phyloP scores from a whole-genome alignment of 2,329 filamentous ascomycete genomes.

The Cyphellophora europaea region DNA sequence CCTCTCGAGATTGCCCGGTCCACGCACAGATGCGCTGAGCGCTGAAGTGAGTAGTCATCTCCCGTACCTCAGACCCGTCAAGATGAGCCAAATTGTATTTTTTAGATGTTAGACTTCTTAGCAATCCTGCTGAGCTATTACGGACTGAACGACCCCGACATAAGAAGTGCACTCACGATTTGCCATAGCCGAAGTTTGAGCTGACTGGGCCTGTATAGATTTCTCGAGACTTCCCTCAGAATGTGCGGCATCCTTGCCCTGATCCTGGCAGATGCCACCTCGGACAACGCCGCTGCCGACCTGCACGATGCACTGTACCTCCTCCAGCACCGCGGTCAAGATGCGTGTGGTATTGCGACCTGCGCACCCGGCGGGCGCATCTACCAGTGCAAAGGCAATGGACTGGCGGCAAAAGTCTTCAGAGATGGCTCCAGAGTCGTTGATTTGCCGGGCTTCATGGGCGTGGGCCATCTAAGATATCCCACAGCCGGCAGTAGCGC shows the following conservation, averaged over 20 bases:
- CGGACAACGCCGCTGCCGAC: constrained; percentile 46
- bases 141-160: constrained; percentile 9
- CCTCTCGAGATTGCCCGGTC: too few relatives aligned
- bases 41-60: too few relatives aligned
- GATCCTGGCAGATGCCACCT: constrained; percentile 48
- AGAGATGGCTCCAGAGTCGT: constrained; percentile 64
- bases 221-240: constrained; percentile 15
- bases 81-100: constrained; percentile 33
- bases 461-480: constrained; percentile 77
- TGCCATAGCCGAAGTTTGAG: background rate
- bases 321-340: constrained; percentile 69
- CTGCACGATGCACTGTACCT: constrained; percentile 64
- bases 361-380: constrained; percentile 68
- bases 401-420: constrained; percentile 79
- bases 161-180: background rate
- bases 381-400: constrained; percentile 84
- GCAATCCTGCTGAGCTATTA: constrained; percentile 19
- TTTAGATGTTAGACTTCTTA: constrained; percentile 43
- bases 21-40: constrained; percentile 1
- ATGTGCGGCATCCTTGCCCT: constrained; percentile 58
- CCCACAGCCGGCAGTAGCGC: constrained; percentile 78
- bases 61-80: constrained; percentile 8
- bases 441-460: constrained; percentile 77
- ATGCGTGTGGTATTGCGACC: constrained; percentile 77
- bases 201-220: background rate